phyloP scores from a whole-genome alignment of 352 stramenopile species.

The Globisporangium viniferum region DNA sequence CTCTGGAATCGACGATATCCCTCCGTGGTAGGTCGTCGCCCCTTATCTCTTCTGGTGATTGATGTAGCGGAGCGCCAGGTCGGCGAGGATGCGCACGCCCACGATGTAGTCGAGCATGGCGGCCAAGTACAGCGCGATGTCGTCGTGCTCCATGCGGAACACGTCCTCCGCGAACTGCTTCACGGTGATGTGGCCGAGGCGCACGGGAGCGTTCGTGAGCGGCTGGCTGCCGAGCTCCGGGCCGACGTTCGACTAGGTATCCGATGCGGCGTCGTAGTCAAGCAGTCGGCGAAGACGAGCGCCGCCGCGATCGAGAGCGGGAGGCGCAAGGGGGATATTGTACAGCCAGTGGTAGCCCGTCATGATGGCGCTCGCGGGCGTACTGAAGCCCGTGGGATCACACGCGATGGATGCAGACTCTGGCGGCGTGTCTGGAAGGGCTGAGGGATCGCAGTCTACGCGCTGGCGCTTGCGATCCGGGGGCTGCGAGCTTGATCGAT shows the following conservation, averaged over 20 bases:
- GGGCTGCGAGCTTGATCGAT: background rate
- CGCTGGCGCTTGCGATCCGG: background rate
- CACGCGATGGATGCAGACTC: too few species aligned
- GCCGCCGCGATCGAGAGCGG: constrained; percentile 16
- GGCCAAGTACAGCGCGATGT: constrained; percentile 16
- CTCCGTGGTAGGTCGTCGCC: too few species aligned
- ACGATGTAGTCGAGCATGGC: constrained; percentile 22
- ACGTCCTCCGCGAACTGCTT: constrained; percentile 16
- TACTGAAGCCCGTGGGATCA: too few species aligned
- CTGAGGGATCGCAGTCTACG: background rate
- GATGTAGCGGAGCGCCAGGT: constrained; percentile 20
- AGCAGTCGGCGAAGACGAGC: constrained; percentile 17
- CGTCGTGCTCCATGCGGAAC: constrained; percentile 21
- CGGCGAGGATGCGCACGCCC: constrained; percentile 17
- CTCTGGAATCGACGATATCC: too few species aligned
- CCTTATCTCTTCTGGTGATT: constrained; percentile 20
- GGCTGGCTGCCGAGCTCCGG: constrained; percentile 19
- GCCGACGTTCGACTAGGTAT: constrained; percentile 7
- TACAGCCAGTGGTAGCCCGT: constrained; percentile 12
- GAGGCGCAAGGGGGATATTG: constrained; percentile 17
- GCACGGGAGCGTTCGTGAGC: constrained; percentile 13
- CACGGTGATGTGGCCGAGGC: constrained; percentile 12
- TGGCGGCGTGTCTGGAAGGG: too few species aligned
- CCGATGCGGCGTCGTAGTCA: constrained; percentile 7
- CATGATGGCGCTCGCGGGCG: background rate